Percentiles rank a stretch among this genome's conserved stretches.
Evolutionary conservation across 2,329 filamentous ascomycete genomes (phyloP).

Genomic region (Colletotrichum australisinense): DNA sequence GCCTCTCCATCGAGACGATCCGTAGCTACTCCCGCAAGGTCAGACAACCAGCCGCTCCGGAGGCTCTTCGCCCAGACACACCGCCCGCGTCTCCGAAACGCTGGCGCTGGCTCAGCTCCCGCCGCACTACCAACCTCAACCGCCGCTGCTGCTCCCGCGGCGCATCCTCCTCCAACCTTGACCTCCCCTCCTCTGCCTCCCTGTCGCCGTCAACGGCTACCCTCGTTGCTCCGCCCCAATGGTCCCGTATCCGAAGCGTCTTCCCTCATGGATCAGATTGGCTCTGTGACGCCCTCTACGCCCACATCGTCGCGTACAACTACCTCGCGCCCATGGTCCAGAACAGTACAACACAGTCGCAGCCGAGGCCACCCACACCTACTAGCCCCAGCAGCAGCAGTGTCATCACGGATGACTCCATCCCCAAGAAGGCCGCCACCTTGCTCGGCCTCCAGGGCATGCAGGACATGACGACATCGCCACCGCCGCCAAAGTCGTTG

Average conservation of each 20-base stretch:
- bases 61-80: conserved; percentile 21
- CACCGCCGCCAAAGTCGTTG: conserved; percentile 40
- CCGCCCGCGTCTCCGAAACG: conserved; percentile 35
- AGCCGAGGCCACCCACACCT: conserved; percentile 13
- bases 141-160: conserved; percentile 15
- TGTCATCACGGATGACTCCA: conserved; percentile 41
- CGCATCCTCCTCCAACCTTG: conserved; percentile 23
- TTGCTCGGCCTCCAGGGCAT: conserved; percentile 58
- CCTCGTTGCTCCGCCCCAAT: conserved; percentile 43
- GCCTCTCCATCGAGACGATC: conserved; percentile 68
- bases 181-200: conserved; percentile 9
- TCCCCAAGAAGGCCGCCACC: conserved; percentile 64
- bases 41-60: conserved; percentile 48
- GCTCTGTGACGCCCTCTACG: conserved; percentile 69
- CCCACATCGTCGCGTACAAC: conserved; percentile 69
- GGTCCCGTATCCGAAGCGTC: conserved; percentile 61
- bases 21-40: conserved; percentile 66
- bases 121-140: conserved; percentile 10
- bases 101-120: conserved; percentile 36
- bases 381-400: conserved; percentile 22
- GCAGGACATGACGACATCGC: neutral
- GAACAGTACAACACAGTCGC: neutral
- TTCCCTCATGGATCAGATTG: conserved; percentile 65
- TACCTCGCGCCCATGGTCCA: conserved; percentile 56
- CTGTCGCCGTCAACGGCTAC: conserved; percentile 13